These are phyloP conservation scores for Tritrichomonas musculus DNA, from an alignment of 208 protist species.

Conservation along the genomic window DNA sequence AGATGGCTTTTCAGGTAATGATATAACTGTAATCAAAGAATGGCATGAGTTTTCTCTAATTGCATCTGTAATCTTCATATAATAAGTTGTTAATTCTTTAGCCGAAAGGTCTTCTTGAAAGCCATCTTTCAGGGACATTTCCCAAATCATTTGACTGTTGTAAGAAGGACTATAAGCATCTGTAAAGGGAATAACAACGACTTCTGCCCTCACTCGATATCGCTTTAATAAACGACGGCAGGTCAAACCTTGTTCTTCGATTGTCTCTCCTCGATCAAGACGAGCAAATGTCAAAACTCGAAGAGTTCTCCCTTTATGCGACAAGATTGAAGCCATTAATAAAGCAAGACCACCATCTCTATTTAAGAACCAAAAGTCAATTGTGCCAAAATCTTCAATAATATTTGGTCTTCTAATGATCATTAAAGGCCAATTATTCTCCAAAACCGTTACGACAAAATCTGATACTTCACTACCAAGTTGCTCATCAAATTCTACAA, in stretches of 20 bases:
- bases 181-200: not conserved
- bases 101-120: not conserved
- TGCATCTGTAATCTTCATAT: not conserved
- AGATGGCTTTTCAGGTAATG: not conserved
- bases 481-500: conserved; percentile 1
- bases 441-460: not conserved
- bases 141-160: too few species aligned
- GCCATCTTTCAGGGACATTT: too few species aligned
- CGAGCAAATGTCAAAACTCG: not conserved
- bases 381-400: not conserved
- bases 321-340: not conserved
- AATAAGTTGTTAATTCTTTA: not conserved
- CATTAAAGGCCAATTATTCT: not conserved
- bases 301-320: not conserved
- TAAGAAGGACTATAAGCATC: not conserved
- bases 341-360: not conserved
- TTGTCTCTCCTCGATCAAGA: not conserved
- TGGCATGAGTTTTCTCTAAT: not conserved
- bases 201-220: not conserved
- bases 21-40: not conserved
- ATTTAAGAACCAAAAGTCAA: not conserved
- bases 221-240: not conserved
- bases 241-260: not conserved
- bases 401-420: not conserved
- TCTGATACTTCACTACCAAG: not conserved